A percentile compares a stretch with the other conserved stretches of the same genome.
These are phyloP conservation scores for Pseudogymnoascus pannorum DNA, from an alignment of 2,329 filamentous ascomycete species.

Conservation along the genomic window DNA sequence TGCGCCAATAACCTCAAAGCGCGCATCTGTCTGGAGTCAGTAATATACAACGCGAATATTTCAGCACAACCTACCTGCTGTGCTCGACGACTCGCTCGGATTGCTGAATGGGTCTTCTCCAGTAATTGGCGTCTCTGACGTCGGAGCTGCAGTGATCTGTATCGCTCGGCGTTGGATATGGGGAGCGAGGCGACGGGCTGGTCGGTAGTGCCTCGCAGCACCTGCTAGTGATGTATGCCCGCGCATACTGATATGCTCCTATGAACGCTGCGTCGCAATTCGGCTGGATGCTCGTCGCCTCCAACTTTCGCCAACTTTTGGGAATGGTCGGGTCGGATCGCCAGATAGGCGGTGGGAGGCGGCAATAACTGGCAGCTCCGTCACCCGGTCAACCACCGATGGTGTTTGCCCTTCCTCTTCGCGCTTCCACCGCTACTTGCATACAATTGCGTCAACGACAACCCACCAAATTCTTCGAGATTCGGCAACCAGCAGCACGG, in stretches of 20 bases:
- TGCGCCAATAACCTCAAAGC: conserved; percentile 86
- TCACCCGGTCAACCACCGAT: conserved; percentile 1
- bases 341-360: background rate
- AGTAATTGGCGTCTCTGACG: conserved; percentile 44
- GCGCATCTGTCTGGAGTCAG: conserved; percentile 60
- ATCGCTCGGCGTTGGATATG: conserved; percentile 44
- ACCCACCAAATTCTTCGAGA: background rate
- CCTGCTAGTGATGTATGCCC: conserved; percentile 35
- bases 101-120: conserved; percentile 50
- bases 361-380: background rate
- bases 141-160: conserved; percentile 56
- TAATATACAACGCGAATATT: conserved; percentile 7
- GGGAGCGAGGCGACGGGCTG: conserved; percentile 27
- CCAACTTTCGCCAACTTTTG: conserved; percentile 8
- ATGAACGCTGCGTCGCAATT: conserved; percentile 1
- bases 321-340: background rate
- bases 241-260: conserved; percentile 31
- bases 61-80: conserved; percentile 19
- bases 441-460: conserved; percentile 9
- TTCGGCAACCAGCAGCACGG: conserved; percentile 1
- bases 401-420: background rate
- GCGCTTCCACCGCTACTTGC: conserved; percentile 2
- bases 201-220: conserved; percentile 26
- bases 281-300: background rate
- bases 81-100: conserved; percentile 31